These are phyloP conservation scores for Leishmania gerbilli DNA, from an alignment of 208 protist species.

Conservation along the genomic window DNA sequence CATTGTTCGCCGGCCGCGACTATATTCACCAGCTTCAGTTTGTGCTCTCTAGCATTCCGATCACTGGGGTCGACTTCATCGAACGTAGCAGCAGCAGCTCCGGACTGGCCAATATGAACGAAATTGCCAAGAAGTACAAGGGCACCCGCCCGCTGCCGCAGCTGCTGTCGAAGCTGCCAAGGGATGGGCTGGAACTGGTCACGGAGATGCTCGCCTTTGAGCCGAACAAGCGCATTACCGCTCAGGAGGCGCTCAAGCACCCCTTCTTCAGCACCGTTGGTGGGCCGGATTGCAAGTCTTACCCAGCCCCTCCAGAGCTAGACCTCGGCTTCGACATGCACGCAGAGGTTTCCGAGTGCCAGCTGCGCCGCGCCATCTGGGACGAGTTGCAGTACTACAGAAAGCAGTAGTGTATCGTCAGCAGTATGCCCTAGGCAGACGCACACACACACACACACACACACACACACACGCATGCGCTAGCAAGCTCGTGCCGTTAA, in stretches of 20 bases:
- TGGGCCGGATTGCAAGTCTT: slow-evolving; percentile 37
- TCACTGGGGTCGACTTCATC: slow-evolving; percentile 74
- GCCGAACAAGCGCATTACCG: slow-evolving; percentile 89
- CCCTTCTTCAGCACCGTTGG: slow-evolving; percentile 80
- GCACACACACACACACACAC: not conserved
- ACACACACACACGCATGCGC: not conserved
- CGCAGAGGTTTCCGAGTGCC: slow-evolving; percentile 84
- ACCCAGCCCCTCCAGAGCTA: slow-evolving; percentile 43
- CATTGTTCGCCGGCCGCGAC: slow-evolving; percentile 87
- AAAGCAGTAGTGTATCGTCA: slow-evolving; percentile 26
- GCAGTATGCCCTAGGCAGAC: not conserved
- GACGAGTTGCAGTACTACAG: slow-evolving; percentile 74
- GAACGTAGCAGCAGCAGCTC: slow-evolving; percentile 40
- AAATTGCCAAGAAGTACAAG: slow-evolving; percentile 75
- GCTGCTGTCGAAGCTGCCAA: slow-evolving; percentile 51
- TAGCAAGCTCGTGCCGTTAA: not conserved
- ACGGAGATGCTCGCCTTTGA: slow-evolving; percentile 93
- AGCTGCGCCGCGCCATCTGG: slow-evolving; percentile 83
- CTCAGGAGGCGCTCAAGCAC: slow-evolving; percentile 80
- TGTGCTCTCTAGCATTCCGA: slow-evolving; percentile 75
- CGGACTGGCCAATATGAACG: slow-evolving; percentile 61
- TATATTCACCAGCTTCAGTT: slow-evolving; percentile 92
- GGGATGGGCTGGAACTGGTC: slow-evolving; percentile 86
- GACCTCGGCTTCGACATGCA: slow-evolving; percentile 86
- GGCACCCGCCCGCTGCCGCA: slow-evolving; percentile 56